phyloP scores from a whole-genome alignment of 805 yeast species.

The Candida fluviatilis region DNA sequence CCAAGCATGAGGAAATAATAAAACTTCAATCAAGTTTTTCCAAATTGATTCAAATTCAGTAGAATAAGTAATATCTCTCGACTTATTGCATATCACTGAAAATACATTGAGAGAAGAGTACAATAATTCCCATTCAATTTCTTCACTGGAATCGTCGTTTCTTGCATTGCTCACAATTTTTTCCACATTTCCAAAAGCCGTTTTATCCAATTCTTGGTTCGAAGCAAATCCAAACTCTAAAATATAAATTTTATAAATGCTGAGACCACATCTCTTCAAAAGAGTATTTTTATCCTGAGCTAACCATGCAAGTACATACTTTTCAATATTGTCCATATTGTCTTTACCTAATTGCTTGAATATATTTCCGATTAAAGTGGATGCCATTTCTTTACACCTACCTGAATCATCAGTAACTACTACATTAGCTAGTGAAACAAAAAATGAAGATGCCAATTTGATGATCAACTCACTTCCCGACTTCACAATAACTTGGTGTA shows the following conservation, averaged over 20 bases:
- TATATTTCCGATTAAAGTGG: slow-evolving; percentile 53
- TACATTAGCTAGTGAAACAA: slow-evolving; percentile 75
- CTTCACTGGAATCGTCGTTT: slow-evolving; percentile 33
- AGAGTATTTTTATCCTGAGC: slow-evolving; percentile 46
- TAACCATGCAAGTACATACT: slow-evolving; percentile 58
- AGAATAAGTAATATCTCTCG: slow-evolving; percentile 26
- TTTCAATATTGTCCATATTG: slow-evolving; percentile 34
- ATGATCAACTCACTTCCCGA: slow-evolving; percentile 55
- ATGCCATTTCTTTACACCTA: slow-evolving; percentile 81
- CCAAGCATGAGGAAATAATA: slow-evolving; percentile 91
- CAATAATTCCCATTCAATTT: slow-evolving; percentile 71
- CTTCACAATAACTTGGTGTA: slow-evolving; percentile 65
- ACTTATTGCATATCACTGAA: slow-evolving; percentile 35
- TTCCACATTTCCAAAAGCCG: slow-evolving; percentile 23
- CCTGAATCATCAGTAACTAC: slow-evolving; percentile 72
- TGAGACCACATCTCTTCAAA: slow-evolving; percentile 70
- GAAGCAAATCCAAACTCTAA: slow-evolving; percentile 41
- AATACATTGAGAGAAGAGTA: slow-evolving; percentile 61
- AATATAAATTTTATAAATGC: slow-evolving; percentile 61
- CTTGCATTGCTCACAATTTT: slow-evolving; percentile 21
- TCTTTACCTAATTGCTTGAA: slow-evolving; percentile 43
- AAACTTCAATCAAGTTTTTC: slow-evolving; percentile 47
- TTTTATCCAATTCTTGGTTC: slow-evolving; percentile 35
- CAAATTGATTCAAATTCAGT: slow-evolving; percentile 40
- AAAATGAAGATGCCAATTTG: slow-evolving; percentile 69